A percentile compares a stretch with the other conserved stretches of the same genome.
phyloP scores from a whole-genome alignment of 306 rosid species.

The Fagus crenata region DNA sequence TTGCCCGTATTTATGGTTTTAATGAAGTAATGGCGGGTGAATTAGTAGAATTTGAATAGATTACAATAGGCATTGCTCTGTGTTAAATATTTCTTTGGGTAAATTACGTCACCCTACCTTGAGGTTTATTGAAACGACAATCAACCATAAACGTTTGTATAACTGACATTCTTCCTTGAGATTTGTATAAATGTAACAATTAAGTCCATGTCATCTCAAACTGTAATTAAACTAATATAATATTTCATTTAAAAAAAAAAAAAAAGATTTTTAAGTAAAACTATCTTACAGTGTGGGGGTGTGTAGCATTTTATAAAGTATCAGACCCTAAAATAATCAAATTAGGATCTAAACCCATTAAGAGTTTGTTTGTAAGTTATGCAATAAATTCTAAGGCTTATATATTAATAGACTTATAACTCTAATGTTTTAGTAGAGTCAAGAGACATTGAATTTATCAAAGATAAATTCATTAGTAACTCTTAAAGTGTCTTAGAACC shows the following conservation, averaged over 20 bases:
- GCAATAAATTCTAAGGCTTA: background rate
- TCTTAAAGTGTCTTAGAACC: background rate
- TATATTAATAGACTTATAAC: background rate
- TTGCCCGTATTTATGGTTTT: constrained; percentile 10
- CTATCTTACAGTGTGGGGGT: background rate
- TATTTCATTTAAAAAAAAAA: too few species aligned
- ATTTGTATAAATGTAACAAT: too few species aligned
- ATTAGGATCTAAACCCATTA: background rate
- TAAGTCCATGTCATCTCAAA: too few species aligned
- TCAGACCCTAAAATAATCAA: background rate
- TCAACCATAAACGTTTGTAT: too few species aligned
- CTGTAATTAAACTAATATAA: too few species aligned
- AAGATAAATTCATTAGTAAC: background rate
- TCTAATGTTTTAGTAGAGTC: background rate
- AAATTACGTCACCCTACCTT: too few species aligned
- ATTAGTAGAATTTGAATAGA: background rate
- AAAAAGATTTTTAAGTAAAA: background rate
- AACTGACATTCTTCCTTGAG: too few species aligned
- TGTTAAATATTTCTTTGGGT: too few species aligned
- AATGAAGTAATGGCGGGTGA: background rate
- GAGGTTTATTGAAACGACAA: too few species aligned
- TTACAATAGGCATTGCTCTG: background rate
- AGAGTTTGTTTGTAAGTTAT: background rate
- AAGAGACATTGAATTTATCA: background rate
- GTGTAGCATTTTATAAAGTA: background rate